Percentiles rank a stretch among this genome's conserved stretches.
Evolutionary conservation across 352 stramenopile genomes (phyloP).

Genomic region (Albugo laibachii): DNA sequence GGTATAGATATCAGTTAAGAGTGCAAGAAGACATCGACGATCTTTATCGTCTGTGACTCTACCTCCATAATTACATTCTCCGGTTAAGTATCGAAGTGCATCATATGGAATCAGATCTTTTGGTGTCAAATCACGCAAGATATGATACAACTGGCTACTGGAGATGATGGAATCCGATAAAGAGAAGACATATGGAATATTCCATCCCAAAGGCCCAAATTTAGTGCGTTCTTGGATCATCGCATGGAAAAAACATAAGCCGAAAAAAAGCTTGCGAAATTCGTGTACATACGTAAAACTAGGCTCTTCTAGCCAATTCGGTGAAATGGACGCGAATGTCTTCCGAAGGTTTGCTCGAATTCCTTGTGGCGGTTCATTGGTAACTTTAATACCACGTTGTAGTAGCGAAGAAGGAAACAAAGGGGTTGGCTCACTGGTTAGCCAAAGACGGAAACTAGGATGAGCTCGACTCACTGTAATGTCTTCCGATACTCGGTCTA

Average conservation of each 20-base stretch:
- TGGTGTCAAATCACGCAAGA: conserved; percentile 38
- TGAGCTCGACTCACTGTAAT: conserved; percentile 83
- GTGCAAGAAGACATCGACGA: conserved; percentile 68
- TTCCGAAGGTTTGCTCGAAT: conserved; percentile 88
- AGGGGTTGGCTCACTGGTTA: conserved; percentile 85
- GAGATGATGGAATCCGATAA: conserved; percentile 70
- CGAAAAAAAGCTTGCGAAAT: conserved; percentile 76
- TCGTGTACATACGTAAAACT: background rate
- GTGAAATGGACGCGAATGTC: conserved; percentile 74
- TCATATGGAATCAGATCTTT: conserved; percentile 75
- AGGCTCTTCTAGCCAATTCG: conserved; percentile 29
- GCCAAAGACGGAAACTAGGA: conserved; percentile 84
- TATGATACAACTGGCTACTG: conserved; percentile 74
- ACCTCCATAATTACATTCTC: conserved; percentile 91
- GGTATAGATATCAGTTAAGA: conserved; percentile 71
- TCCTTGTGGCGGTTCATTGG: conserved; percentile 87
- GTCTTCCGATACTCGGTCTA: conserved; percentile 89
- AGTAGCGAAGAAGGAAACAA: conserved; percentile 89
- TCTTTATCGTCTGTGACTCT: conserved; percentile 91
- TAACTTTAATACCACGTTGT: conserved; percentile 90
- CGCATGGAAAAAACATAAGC: conserved; percentile 86
- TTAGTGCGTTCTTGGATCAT: conserved; percentile 72
- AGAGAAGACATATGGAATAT: conserved; percentile 81
- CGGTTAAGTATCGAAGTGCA: conserved; percentile 79
- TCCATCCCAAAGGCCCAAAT: conserved; percentile 72